Evolutionary conservation across 345 rosid genomes (phyloP).

Genomic region (Cardamine occulta): DNA sequence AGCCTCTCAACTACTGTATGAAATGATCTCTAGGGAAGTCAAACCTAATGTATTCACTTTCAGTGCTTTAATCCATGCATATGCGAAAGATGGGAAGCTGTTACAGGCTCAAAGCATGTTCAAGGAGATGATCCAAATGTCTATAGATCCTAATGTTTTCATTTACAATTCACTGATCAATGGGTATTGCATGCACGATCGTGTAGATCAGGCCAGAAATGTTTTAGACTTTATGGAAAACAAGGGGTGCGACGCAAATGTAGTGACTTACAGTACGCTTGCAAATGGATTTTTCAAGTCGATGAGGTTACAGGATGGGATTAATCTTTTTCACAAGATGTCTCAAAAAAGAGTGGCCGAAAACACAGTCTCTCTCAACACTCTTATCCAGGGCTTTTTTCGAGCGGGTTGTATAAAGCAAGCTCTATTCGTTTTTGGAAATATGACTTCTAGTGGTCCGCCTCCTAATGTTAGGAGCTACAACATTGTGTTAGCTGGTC

Average conservation of each 20-base stretch:
- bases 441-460: constrained; percentile 43
- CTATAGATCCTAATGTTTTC: constrained; percentile 35
- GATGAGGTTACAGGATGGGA: constrained; percentile 39
- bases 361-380: constrained; percentile 39
- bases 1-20: neutral
- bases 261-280: constrained; percentile 46
- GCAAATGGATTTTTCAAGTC: constrained; percentile 47
- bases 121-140: constrained; percentile 33
- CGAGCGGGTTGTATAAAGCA: constrained; percentile 25
- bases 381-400: constrained; percentile 42
- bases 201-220: constrained; percentile 28
- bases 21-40: constrained; percentile 24
- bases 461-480: constrained; percentile 46
- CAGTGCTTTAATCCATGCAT: constrained; percentile 32
- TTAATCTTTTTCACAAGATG: constrained; percentile 36
- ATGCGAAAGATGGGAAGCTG: constrained; percentile 5
- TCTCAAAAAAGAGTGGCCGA: constrained; percentile 27
- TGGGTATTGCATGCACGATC: constrained; percentile 20
- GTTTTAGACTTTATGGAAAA: constrained; percentile 21
- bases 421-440: constrained; percentile 30
- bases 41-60: constrained; percentile 36
- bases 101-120: neutral
- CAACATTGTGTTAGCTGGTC: constrained; percentile 46
- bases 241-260: constrained; percentile 39
- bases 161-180: constrained; percentile 37